phyloP scores from a whole-genome alignment of 2,329 filamentous ascomycete species.

The Trichophyton benhamiae region DNA sequence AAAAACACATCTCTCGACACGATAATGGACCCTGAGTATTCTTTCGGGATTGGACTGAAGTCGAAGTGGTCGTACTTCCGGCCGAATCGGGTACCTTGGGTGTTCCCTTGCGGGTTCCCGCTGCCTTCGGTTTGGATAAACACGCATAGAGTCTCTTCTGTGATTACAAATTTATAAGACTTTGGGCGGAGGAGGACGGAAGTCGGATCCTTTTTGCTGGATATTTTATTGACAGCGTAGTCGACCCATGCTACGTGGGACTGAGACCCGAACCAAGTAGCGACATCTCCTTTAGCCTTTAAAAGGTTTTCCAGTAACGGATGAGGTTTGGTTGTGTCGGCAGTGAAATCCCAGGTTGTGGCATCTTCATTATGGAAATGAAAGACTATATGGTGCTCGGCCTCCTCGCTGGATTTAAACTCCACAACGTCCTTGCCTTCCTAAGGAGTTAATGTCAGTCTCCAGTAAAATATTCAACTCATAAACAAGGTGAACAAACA shows the following conservation, averaged over 20 bases:
- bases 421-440: background rate
- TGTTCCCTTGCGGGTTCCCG: background rate
- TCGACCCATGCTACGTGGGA: background rate
- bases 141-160: background rate
- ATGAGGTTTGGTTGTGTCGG: background rate
- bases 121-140: background rate
- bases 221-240: background rate
- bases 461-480: background rate
- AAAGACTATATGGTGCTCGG: background rate
- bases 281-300: background rate
- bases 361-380: background rate
- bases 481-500: background rate
- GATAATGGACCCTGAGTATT: background rate
- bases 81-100: background rate
- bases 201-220: background rate
- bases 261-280: background rate
- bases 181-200: background rate
- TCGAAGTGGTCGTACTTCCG: background rate
- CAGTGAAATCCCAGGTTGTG: background rate
- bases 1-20: background rate
- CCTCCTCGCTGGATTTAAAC: background rate
- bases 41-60: background rate
- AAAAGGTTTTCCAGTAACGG: background rate
- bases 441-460: background rate
- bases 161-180: background rate